phyloP scores from a whole-genome alignment of 768 basidiomycete genomes.

The Termitomyces sp. region DNA sequence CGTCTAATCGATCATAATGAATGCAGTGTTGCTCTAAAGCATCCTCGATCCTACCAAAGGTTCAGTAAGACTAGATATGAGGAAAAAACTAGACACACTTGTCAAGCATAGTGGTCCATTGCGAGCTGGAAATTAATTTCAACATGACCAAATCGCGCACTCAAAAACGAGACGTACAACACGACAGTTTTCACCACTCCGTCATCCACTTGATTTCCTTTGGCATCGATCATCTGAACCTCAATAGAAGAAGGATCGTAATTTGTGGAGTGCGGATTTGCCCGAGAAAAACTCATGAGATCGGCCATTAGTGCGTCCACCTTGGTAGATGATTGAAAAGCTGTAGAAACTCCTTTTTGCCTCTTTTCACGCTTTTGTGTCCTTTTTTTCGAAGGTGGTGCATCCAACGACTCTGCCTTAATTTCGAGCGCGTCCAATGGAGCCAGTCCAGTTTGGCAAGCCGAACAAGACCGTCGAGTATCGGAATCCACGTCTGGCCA shows the following conservation, averaged over 20 bases:
- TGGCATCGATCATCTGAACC: constrained; percentile 70
- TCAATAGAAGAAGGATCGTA: constrained; percentile 74
- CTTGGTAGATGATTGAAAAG: constrained; percentile 81
- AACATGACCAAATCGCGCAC: constrained; percentile 8
- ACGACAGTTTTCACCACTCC: constrained; percentile 86
- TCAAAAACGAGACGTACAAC: constrained; percentile 57
- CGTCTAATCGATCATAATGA: constrained; percentile 88
- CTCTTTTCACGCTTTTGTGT: constrained; percentile 60
- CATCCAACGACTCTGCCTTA: constrained; percentile 49
- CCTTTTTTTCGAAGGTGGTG: constrained; percentile 51
- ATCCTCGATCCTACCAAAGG: constrained; percentile 67
- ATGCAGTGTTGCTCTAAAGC: constrained; percentile 80
- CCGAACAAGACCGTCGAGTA: constrained; percentile 60
- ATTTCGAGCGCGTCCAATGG: constrained; percentile 82
- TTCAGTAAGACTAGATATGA: constrained; percentile 6
- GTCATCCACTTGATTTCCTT: constrained; percentile 67
- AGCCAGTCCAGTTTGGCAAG: constrained; percentile 66
- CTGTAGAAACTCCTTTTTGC: constrained; percentile 43
- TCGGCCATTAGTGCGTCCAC: constrained; percentile 78
- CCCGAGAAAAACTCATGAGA: constrained; percentile 72
- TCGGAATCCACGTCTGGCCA: constrained; percentile 72
- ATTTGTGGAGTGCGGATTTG: constrained; percentile 83
- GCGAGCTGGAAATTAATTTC: constrained; percentile 50
- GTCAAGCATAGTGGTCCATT: constrained; percentile 94
- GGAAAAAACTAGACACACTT: constrained; percentile 45